Percentiles rank a stretch among this genome's conserved stretches.
phyloP scores from a whole-genome alignment of 352 stramenopile genomes.

The Phytopythium vexans region DNA sequence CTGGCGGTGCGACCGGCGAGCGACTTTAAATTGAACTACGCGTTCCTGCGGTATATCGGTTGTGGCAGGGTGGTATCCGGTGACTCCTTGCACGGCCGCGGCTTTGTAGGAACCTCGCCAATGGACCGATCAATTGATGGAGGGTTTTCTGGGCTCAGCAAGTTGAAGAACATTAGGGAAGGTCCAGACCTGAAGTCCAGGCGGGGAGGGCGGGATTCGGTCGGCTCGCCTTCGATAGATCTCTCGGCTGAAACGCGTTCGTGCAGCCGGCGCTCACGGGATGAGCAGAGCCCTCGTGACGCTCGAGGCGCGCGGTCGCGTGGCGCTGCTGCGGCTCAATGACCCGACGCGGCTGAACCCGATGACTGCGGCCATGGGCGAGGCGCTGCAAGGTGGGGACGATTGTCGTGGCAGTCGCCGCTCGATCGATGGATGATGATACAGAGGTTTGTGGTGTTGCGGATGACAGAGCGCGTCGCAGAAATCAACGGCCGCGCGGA shows the following conservation, averaged over 20 bases:
- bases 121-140: too few species aligned
- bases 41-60: too few species aligned
- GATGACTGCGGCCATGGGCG: conserved; percentile 82
- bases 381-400: conserved; percentile 40
- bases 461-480: conserved; percentile 27
- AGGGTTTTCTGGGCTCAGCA: too few species aligned
- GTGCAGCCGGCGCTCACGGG: conserved; percentile 3
- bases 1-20: too few species aligned
- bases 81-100: too few species aligned
- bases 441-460: background rate
- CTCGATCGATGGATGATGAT: background rate
- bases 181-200: too few species aligned
- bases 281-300: conserved; percentile 40
- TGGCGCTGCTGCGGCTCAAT: conserved; percentile 65
- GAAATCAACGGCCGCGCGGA: conserved; percentile 46
- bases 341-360: conserved; percentile 84
- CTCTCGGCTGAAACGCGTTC: background rate
- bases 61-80: too few species aligned
- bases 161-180: too few species aligned
- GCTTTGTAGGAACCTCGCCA: too few species aligned
- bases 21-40: too few species aligned
- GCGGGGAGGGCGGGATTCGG: too few species aligned
- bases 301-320: conserved; percentile 39
- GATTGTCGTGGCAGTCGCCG: background rate
- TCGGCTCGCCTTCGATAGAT: too few species aligned